These are phyloP conservation scores for Saccharomyces hybrid DNA, from an alignment of 1,139 yeast species.

Conservation along the genomic window DNA sequence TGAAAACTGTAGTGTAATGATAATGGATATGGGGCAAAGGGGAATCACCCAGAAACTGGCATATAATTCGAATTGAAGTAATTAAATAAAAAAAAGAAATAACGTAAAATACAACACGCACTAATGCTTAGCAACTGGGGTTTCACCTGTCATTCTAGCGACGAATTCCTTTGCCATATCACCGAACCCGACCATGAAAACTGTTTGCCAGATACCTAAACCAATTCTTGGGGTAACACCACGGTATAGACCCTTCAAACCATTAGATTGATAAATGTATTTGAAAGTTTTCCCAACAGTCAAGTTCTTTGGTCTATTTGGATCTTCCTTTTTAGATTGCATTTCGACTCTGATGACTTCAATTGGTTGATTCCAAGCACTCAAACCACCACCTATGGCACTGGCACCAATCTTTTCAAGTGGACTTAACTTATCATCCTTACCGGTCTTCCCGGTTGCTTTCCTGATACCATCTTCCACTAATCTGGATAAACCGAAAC, in stretches of 20 bases:
- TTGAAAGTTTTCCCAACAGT: constrained; percentile 68
- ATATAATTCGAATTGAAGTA: neutral
- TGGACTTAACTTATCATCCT: constrained; percentile 55
- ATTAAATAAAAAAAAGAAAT: neutral
- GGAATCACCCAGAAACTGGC: neutral
- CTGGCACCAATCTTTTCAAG: constrained; percentile 79
- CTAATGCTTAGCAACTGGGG: constrained; percentile 42
- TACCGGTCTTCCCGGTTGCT: constrained; percentile 48
- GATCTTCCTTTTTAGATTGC: constrained; percentile 90
- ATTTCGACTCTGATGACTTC: constrained; percentile 96
- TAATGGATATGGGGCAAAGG: neutral
- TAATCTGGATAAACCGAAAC: constrained; percentile 86
- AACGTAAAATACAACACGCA: neutral
- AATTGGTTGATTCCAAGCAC: constrained; percentile 98
- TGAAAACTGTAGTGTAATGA: neutral
- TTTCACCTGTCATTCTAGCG: constrained; percentile 49
- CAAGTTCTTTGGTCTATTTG: constrained; percentile 89
- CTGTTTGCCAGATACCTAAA: constrained; percentile 95
- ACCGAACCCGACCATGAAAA: constrained; percentile 97
- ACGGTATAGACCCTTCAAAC: constrained; percentile 84
- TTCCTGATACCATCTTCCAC: constrained; percentile 80
- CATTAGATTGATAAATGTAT: constrained; percentile 76
- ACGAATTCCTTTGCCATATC: constrained; percentile 74
- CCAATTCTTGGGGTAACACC: constrained; percentile 98
- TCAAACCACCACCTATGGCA: constrained; percentile 90